phyloP scores from a whole-genome alignment of 73 alveolate genomes.

The Paraurostyla sp. region DNA sequence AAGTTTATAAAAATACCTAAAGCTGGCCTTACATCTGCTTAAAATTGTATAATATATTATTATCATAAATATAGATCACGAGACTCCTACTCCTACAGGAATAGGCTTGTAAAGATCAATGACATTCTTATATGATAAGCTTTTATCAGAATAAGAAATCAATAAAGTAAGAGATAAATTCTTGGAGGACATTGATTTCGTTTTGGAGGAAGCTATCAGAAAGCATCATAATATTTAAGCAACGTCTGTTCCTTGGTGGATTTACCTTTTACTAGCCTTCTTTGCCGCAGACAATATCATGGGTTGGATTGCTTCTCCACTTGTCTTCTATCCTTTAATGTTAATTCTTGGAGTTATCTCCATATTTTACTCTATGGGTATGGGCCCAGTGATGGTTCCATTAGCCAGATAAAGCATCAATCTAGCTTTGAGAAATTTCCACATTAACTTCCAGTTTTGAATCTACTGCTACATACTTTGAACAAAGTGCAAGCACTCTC shows the following conservation, averaged over 20 bases:
- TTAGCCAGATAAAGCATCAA: constrained; percentile 17
- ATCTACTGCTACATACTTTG: too few species aligned
- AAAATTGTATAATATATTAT: neutral
- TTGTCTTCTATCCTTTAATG: constrained; percentile 67
- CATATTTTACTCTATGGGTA: constrained; percentile 67
- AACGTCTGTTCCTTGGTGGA: constrained; percentile 80
- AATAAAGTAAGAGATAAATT: constrained; percentile 75
- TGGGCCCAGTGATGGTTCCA: constrained; percentile 45
- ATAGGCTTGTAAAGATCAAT: constrained; percentile 26
- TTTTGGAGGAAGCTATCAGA: constrained; percentile 86
- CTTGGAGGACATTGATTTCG: constrained; percentile 82
- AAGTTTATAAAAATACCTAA: constrained; percentile 56
- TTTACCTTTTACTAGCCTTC: constrained; percentile 81
- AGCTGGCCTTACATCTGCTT: constrained; percentile 22
- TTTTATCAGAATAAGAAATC: constrained; percentile 75
- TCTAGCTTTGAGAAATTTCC: constrained; percentile 5
- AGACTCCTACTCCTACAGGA: constrained; percentile 29
- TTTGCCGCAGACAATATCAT: constrained; percentile 85
- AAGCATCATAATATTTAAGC: constrained; percentile 74
- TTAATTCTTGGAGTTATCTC: constrained; percentile 30
- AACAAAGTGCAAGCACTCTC: too few species aligned
- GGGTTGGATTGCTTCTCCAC: constrained; percentile 74
- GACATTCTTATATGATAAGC: constrained; percentile 48
- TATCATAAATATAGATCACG: neutral
- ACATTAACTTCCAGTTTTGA: neutral